Percentiles rank a stretch among this genome's conserved stretches.
Conservation (phyloP, 164 flowering plant genomes). For the Macadamia integrifolia region DNA sequence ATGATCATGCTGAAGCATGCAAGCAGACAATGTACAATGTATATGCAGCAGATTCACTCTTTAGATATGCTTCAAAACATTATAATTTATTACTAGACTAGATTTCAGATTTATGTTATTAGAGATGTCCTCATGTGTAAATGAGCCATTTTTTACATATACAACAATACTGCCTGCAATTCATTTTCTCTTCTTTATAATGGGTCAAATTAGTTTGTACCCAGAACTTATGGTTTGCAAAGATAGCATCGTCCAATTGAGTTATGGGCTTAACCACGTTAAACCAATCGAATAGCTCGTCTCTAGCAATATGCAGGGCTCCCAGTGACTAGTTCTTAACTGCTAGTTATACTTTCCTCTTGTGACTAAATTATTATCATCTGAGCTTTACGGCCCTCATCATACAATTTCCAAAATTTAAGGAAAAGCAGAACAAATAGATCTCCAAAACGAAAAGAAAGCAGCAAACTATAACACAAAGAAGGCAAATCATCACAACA, state of each 20-base stretch:
- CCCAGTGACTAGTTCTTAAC: too few species aligned
- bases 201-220: not conserved
- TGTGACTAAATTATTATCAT: too few species aligned
- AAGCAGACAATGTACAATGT: not conserved
- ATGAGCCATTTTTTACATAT: too few species aligned
- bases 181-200: not conserved
- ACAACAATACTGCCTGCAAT: not conserved
- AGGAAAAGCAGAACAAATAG: too few species aligned
- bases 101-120: too few species aligned
- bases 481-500: not conserved
- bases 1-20: not conserved
- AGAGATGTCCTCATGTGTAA: too few species aligned
- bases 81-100: too few species aligned
- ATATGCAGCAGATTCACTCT: not conserved
- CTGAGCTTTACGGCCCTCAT: too few species aligned
- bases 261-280: not conserved
- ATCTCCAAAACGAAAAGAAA: too few species aligned
- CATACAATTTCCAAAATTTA: too few species aligned
- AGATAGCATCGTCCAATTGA: not conserved
- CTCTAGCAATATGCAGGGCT: too few species aligned
- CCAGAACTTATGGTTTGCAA: not conserved
- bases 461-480: not conserved
- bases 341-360: too few species aligned
- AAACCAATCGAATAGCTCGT: not conserved
- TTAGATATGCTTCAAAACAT: not conserved